Percentiles rank a stretch among this genome's conserved stretches.
Conservation (phyloP, 345 rosid genomes). For the Eutrema japonicum region DNA sequence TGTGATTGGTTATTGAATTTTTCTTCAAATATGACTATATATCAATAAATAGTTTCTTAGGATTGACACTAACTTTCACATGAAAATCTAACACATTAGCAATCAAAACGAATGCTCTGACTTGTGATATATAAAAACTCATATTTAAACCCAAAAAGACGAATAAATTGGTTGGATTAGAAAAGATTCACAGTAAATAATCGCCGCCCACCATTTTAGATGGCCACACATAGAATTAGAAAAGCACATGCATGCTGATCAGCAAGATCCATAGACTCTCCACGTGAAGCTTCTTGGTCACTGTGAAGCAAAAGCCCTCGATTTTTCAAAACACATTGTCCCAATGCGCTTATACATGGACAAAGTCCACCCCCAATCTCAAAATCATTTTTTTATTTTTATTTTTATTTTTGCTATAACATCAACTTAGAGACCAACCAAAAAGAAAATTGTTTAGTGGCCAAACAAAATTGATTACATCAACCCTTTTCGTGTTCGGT, state of each 20-base stretch:
- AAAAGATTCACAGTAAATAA: background rate
- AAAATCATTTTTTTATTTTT: background rate
- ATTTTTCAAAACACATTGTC: conserved; percentile 20
- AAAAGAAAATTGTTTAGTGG: background rate
- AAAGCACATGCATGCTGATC: conserved; percentile 32
- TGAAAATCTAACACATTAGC: too few species aligned
- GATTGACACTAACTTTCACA: too few species aligned
- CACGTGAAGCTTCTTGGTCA: conserved; percentile 43
- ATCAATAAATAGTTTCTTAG: too few species aligned
- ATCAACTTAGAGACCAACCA: background rate
- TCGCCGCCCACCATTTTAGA: conserved; percentile 3
- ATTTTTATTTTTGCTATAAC: background rate
- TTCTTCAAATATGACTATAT: too few species aligned
- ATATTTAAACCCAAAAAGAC: background rate
- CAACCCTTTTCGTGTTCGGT: background rate
- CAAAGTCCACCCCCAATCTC: conserved; percentile 27
- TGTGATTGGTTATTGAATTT: too few species aligned
- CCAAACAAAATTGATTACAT: background rate
- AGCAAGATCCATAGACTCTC: conserved; percentile 35
- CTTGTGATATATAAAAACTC: background rate
- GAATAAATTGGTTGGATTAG: background rate
- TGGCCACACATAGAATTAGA: conserved; percentile 17
- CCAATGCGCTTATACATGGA: conserved; percentile 32
- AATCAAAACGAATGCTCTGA: too few species aligned
- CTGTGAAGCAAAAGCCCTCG: conserved; percentile 31